Evolutionary conservation across 169 alveolate genomes (phyloP).

Genomic region (Cryptosporidium ubiquitum): DNA sequence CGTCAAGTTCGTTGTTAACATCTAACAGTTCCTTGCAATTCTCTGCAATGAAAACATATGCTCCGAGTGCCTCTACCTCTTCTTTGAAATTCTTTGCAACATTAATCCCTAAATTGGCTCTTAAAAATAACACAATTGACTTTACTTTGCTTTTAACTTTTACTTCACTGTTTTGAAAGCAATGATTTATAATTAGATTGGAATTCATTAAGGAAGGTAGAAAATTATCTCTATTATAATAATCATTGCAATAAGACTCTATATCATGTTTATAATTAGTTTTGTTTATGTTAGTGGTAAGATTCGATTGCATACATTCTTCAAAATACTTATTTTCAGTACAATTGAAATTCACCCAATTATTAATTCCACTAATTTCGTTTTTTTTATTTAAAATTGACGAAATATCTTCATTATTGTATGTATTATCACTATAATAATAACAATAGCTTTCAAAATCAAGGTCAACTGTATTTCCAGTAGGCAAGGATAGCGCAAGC

Average conservation of each 20-base stretch:
- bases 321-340: background rate
- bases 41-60: constrained; percentile 55
- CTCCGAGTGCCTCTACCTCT: constrained; percentile 74
- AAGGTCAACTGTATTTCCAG: constrained; percentile 67
- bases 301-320: background rate
- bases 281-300: background rate
- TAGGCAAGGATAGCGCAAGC: constrained; percentile 46
- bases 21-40: constrained; percentile 28
- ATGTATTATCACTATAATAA: constrained; percentile 29
- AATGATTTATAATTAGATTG: background rate
- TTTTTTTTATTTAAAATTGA: constrained; percentile 8
- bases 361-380: constrained; percentile 1
- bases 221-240: constrained; percentile 18
- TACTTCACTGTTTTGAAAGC: background rate
- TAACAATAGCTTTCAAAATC: constrained; percentile 66
- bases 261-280: background rate
- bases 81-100: constrained; percentile 52
- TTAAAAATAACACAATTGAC: constrained; percentile 67
- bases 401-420: constrained; percentile 18
- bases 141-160: constrained; percentile 36
- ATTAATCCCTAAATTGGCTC: constrained; percentile 58
- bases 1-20: constrained; percentile 59
- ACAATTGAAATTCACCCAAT: constrained; percentile 1
- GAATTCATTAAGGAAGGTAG: constrained; percentile 28
- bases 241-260: background rate